Conservation (phyloP, 106 monocot genomes). For the Platanthera guangdongensis region DNA sequence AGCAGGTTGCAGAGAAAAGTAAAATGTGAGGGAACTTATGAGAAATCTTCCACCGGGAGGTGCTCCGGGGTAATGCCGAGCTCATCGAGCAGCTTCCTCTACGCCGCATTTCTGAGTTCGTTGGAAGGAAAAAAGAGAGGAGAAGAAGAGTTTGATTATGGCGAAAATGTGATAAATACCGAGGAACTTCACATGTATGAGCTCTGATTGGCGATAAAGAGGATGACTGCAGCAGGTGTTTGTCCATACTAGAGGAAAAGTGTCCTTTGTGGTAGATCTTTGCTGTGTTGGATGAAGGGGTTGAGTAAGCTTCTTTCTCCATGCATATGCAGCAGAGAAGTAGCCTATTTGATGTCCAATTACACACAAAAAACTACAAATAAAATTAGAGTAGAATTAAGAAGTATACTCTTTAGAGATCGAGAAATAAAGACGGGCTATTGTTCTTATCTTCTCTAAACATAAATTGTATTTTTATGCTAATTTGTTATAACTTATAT, state of each 20-base stretch:
- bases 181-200: slow-evolving; percentile 37
- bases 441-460: too few species aligned
- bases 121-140: background rate
- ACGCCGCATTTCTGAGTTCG: slow-evolving; percentile 58
- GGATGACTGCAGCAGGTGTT: slow-evolving; percentile 71
- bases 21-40: slow-evolving; percentile 24
- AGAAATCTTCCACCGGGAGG: slow-evolving; percentile 72
- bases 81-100: slow-evolving; percentile 86
- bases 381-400: too few species aligned
- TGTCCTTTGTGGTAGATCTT: slow-evolving; percentile 70
- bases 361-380: too few species aligned
- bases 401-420: too few species aligned
- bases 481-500: too few species aligned
- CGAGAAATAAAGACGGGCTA: too few species aligned
- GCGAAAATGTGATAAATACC: slow-evolving; percentile 17
- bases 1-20: background rate
- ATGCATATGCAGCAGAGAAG: too few species aligned
- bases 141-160: background rate
- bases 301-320: background rate
- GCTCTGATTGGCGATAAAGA: slow-evolving; percentile 56
- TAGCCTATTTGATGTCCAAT: too few species aligned
- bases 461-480: too few species aligned
- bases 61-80: slow-evolving; percentile 74
- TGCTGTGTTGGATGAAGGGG: slow-evolving; percentile 26
- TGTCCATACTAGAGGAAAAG: slow-evolving; percentile 62